phyloP scores from a whole-genome alignment of 1,284 basidiomycete species.

The Athelia psychrophila region DNA sequence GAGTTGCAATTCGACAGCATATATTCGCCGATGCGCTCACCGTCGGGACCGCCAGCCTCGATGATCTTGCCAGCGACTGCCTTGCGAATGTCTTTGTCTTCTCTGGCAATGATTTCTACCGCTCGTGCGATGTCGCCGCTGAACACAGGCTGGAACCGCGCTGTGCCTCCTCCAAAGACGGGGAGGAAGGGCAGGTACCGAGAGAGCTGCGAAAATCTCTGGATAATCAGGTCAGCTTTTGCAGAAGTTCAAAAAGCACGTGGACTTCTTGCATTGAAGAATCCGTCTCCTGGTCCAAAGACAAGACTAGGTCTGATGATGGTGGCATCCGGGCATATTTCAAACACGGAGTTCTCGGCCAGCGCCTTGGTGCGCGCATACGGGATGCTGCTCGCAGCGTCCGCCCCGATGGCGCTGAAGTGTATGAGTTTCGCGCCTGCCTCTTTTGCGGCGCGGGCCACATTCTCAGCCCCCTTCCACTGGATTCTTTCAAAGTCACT shows the following conservation, averaged over 20 bases:
- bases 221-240: conserved; percentile 3
- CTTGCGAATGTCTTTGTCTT: conserved; percentile 35
- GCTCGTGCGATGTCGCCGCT: conserved; percentile 60
- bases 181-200: conserved; percentile 64
- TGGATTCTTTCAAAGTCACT: conserved; percentile 59
- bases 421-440: conserved; percentile 56
- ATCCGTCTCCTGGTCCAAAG: conserved; percentile 71
- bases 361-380: conserved; percentile 63
- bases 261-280: conserved; percentile 57
- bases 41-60: conserved; percentile 67
- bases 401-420: conserved; percentile 61
- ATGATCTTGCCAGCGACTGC: conserved; percentile 53
- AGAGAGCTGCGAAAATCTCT: conserved; percentile 62
- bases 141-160: conserved; percentile 71
- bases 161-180: conserved; percentile 64
- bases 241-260: not conserved
- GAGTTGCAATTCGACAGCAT: conserved; percentile 2
- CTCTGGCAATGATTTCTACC: conserved; percentile 56
- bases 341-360: conserved; percentile 51
- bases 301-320: conserved; percentile 68
- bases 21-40: conserved; percentile 32
- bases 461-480: conserved; percentile 61
- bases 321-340: conserved; percentile 49
- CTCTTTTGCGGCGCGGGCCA: conserved; percentile 45
- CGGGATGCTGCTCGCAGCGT: conserved; percentile 42